These are phyloP conservation scores for Echria macrotheca DNA, from an alignment of 495 filamentous ascomycete genomes.

Conservation along the genomic window DNA sequence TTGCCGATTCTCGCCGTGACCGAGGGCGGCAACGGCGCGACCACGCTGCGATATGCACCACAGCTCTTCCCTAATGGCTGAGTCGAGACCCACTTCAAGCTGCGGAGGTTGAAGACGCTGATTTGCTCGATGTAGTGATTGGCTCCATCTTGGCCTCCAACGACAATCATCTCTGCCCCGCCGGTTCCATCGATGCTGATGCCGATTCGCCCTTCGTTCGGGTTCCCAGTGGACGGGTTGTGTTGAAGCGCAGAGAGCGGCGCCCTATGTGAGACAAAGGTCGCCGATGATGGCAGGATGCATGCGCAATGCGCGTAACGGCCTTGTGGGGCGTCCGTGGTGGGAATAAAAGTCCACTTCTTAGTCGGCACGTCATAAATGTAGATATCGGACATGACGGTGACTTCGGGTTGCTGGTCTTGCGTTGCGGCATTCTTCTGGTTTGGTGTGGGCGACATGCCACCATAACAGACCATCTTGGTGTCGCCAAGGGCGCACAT, in stretches of 20 bases:
- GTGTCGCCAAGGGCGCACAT: conserved; percentile 89
- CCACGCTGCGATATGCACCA: conserved; percentile 92
- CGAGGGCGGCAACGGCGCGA: conserved; percentile 66
- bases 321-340: conserved; percentile 79
- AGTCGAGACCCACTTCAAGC: conserved; percentile 90
- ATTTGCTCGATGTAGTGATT: conserved; percentile 99
- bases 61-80: conserved; percentile 80
- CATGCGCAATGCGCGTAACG: conserved; percentile 96
- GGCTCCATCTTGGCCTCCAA: conserved; percentile 93
- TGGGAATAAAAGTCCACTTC: conserved; percentile 79
- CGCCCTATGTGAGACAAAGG: conserved; percentile 75
- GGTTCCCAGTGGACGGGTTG: conserved; percentile 71
- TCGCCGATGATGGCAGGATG: conserved; percentile 80
- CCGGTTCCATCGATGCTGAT: conserved; percentile 84
- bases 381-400: conserved; percentile 97
- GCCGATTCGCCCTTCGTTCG: conserved; percentile 80
- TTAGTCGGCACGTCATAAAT: conserved; percentile 85
- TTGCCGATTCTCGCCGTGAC: conserved; percentile 69
- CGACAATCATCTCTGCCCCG: conserved; percentile 94
- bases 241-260: conserved; percentile 82
- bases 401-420: conserved; percentile 79
- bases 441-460: conserved; percentile 78
- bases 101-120: conserved; percentile 95
- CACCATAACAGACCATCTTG: conserved; percentile 95
- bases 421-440: conserved; percentile 42